These are phyloP conservation scores for Rhodotorula toruloides DNA, from an alignment of 768 basidiomycete species.

Conservation along the genomic window DNA sequence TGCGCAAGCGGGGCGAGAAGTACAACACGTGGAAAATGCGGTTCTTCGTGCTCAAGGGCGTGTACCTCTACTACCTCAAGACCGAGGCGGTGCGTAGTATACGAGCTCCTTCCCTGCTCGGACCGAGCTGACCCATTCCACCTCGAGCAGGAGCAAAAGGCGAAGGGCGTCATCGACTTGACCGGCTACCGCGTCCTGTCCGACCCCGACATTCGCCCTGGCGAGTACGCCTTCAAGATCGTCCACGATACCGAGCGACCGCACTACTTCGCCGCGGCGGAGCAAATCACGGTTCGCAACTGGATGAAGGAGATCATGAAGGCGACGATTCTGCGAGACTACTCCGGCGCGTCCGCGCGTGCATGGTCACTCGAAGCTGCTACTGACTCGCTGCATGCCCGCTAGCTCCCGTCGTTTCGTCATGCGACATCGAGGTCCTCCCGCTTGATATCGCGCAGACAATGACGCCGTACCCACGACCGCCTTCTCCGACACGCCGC, in stretches of 20 bases:
- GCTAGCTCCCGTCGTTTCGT: slow-evolving; percentile 85
- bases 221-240: slow-evolving; percentile 90
- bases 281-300: slow-evolving; percentile 75
- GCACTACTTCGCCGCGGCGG: slow-evolving; percentile 87
- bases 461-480: slow-evolving; percentile 91
- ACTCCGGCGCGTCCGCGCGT: slow-evolving; percentile 60
- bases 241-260: slow-evolving; percentile 80
- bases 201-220: slow-evolving; percentile 81
- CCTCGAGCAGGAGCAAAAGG: slow-evolving; percentile 71
- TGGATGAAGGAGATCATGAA: slow-evolving; percentile 99
- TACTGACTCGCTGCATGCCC: background rate
- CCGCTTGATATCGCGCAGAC: slow-evolving; percentile 89
- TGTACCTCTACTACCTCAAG: slow-evolving; percentile 79
- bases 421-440: slow-evolving; percentile 93
- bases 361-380: background rate
- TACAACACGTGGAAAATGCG: slow-evolving; percentile 89
- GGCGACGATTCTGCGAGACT: slow-evolving; percentile 90
- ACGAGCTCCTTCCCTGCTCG: background rate
- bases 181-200: slow-evolving; percentile 85
- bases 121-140: background rate
- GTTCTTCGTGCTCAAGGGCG: slow-evolving; percentile 88
- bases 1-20: slow-evolving; percentile 89
- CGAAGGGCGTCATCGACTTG: slow-evolving; percentile 94
- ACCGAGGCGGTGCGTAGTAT: slow-evolving; percentile 51
- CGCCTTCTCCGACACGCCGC: slow-evolving; percentile 92